Evolutionary conservation across 768 basidiomycete species (phyloP).

Genomic region (Termitomyces sp.): DNA sequence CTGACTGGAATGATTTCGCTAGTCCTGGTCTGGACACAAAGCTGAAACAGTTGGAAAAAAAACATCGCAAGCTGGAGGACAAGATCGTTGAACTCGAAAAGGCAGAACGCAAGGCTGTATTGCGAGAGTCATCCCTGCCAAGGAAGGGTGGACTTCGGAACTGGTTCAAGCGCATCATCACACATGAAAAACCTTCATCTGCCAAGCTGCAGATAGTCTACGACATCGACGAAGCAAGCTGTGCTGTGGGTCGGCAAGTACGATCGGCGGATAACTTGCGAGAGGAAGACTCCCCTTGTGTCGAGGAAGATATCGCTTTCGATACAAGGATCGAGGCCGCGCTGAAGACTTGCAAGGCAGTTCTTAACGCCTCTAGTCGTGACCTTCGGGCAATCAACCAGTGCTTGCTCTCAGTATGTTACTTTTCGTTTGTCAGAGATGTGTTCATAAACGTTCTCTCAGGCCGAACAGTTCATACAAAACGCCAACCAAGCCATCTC

Average conservation of each 20-base stretch:
- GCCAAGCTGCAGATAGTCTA: slow-evolving; percentile 32
- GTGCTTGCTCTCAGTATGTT: slow-evolving; percentile 46
- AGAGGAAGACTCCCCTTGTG: background rate
- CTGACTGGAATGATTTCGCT: slow-evolving; percentile 12
- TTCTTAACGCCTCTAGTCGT: slow-evolving; percentile 46
- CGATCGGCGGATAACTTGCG: slow-evolving; percentile 13
- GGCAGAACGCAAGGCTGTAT: slow-evolving; percentile 16
- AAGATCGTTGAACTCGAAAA: slow-evolving; percentile 24
- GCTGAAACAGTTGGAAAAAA: slow-evolving; percentile 38
- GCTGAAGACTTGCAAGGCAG: slow-evolving; percentile 38
- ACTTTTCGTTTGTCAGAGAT: slow-evolving; percentile 2
- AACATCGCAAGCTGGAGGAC: slow-evolving; percentile 33
- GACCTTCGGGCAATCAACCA: slow-evolving; percentile 55
- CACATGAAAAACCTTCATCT: slow-evolving; percentile 25
- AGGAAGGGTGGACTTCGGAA: slow-evolving; percentile 49
- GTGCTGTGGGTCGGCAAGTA: slow-evolving; percentile 34
- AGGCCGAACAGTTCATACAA: slow-evolving; percentile 56
- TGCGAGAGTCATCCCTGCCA: slow-evolving; percentile 21
- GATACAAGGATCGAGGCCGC: slow-evolving; percentile 35
- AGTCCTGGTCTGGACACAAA: slow-evolving; percentile 26
- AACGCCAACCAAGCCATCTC: slow-evolving; percentile 50
- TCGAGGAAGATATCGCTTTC: slow-evolving; percentile 18
- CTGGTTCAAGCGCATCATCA: slow-evolving; percentile 61
- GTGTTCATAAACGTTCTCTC: background rate
- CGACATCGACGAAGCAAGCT: slow-evolving; percentile 34